These are phyloP conservation scores for Prosopis cineraria DNA, from an alignment of 306 rosid species.

Conservation along the genomic window DNA sequence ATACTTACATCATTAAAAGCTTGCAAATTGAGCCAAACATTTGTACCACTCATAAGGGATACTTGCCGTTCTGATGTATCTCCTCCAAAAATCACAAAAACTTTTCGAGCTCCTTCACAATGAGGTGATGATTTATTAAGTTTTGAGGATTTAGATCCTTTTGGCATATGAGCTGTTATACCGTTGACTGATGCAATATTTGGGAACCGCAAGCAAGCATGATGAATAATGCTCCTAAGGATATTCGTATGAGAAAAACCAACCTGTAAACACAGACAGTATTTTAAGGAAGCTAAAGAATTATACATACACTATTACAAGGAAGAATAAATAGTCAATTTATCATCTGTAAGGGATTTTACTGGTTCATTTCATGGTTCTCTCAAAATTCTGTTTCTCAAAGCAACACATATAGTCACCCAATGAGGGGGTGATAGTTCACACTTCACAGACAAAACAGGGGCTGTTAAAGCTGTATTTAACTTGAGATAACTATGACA, in stretches of 20 bases:
- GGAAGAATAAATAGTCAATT: conserved; percentile 8
- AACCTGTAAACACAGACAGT: conserved; percentile 58
- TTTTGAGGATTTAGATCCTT: conserved; percentile 46
- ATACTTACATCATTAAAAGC: conserved; percentile 84
- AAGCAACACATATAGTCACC: conserved; percentile 23
- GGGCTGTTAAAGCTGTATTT: neutral
- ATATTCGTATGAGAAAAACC: conserved; percentile 95
- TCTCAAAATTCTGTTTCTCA: neutral
- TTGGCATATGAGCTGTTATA: conserved; percentile 45
- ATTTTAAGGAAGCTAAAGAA: conserved; percentile 21
- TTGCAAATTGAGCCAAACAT: conserved; percentile 97
- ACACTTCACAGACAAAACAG: neutral
- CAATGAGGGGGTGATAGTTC: conserved; percentile 5
- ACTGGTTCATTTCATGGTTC: conserved; percentile 1
- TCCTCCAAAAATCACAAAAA: conserved; percentile 94
- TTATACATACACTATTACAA: conserved; percentile 5
- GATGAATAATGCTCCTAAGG: conserved; percentile 77
- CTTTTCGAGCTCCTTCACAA: conserved; percentile 56
- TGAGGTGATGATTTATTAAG: conserved; percentile 42
- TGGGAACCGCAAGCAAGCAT: conserved; percentile 82
- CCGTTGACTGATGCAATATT: conserved; percentile 58
- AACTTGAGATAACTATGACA: conserved; percentile 7
- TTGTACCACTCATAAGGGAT: conserved; percentile 98
- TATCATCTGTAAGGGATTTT: conserved; percentile 21
- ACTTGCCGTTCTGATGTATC: conserved; percentile 97